Base-by-base conservation (phyloP, 768 basidiomycete species). In the Lactifluus pinguis region DNA sequence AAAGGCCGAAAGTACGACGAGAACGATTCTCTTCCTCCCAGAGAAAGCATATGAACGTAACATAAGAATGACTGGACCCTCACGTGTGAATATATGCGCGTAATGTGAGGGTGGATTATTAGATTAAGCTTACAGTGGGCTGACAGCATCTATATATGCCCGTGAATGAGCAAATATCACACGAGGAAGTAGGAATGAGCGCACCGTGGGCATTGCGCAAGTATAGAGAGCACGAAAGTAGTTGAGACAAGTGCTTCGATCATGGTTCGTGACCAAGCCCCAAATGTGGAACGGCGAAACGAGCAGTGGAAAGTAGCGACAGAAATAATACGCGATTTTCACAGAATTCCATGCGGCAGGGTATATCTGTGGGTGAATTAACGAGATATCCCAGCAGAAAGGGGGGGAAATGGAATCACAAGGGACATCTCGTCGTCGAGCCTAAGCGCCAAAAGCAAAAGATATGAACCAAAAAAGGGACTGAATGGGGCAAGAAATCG, bases 11-110 rank as follows among this genome's bases (percentile, higher is more conserved):
- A 65, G 64, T 34, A n/a, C 6, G 56, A 41, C 41, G 6, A 65
- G 61, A 39, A 63, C 6, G 1, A 10, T 10, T 29, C 21, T 49
- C 34, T 3, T 39, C 32, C 56, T 56, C 13, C 61, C 64, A 13
- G 64, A 30, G 49, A 65, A 65, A 4, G 64, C 61, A 17, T 65
- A 63, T 9, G 63, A 53, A 36, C 63, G 63, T 39, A 65, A 38
- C 63, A 65, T 62, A 10, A 65, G 45, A 19, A 65, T 61, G 25
- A 58, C 64, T 65, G 19, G 17, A 55, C 1, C 3, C n/a, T 25
- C 21, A 45, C 3, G n/a, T 2, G 34, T 63, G 25, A 63, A 48
- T 19, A 39, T 32, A 34, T 29, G 41, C 21, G 8, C 1, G 38
- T 36, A 36, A 7, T 34, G 17, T 32, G n/a, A 25, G 25, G 25